These are phyloP conservation scores for Cryptosporidium bovis DNA, from an alignment of 169 alveolate genomes.

Conservation along the genomic window DNA sequence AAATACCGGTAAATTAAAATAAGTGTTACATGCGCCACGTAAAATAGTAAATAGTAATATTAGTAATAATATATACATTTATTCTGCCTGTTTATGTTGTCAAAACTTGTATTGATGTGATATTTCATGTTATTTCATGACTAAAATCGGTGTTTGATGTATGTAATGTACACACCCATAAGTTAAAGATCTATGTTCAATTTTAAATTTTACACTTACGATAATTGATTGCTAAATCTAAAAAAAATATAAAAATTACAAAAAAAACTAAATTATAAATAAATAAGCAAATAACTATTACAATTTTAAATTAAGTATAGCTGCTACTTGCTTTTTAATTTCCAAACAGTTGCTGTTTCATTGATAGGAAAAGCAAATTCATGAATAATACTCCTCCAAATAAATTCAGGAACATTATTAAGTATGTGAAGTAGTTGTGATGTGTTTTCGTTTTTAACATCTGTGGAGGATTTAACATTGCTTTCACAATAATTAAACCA, in stretches of 20 bases:
- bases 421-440: conserved; percentile 14
- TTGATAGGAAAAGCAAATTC: conserved; percentile 71
- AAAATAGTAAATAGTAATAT: not conserved
- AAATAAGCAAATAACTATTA: conserved; percentile 21
- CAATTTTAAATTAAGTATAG: not conserved
- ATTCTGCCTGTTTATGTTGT: too few relatives aligned
- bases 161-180: too few relatives aligned
- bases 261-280: conserved; percentile 13
- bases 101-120: too few relatives aligned
- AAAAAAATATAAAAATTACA: not conserved
- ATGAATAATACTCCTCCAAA: conserved; percentile 65
- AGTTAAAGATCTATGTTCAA: too few relatives aligned
- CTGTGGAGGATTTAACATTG: not conserved
- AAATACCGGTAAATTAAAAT: conserved; percentile 31
- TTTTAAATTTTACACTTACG: too few relatives aligned
- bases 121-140: too few relatives aligned
- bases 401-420: conserved; percentile 64
- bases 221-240: not conserved
- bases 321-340: conserved; percentile 22
- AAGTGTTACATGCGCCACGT: conserved; percentile 55
- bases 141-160: too few relatives aligned
- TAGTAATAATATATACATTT: too few relatives aligned
- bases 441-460: conserved; percentile 4
- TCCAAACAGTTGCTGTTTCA: conserved; percentile 74
- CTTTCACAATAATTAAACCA: conserved; percentile 3